A percentile compares a stretch with the other conserved stretches of the same genome.
phyloP scores from a whole-genome alignment of 106 monocot genomes.

The Dendrobium huoshanense region DNA sequence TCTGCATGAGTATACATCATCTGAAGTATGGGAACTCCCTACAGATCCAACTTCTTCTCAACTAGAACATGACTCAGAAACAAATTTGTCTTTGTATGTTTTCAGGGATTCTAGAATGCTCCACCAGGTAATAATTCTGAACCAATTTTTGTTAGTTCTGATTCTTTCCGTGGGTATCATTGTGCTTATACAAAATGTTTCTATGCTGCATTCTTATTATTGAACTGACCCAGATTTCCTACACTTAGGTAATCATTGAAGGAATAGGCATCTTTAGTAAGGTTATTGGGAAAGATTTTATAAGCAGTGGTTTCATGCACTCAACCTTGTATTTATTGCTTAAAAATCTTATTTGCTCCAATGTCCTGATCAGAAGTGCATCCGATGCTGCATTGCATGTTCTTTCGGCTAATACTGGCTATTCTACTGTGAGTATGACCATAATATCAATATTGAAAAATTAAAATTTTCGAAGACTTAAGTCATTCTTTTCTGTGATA shows the following conservation, averaged over 20 bases:
- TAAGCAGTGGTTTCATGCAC: conserved; percentile 79
- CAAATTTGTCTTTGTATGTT: conserved; percentile 53
- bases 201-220: background rate
- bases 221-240: conserved; percentile 5
- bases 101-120: conserved; percentile 69
- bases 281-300: conserved; percentile 60
- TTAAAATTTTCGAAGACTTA: background rate
- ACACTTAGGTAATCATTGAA: conserved; percentile 80
- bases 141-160: conserved; percentile 12
- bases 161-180: background rate
- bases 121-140: conserved; percentile 56
- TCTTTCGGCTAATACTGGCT: conserved; percentile 47
- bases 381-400: conserved; percentile 63
- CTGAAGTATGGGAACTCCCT: conserved; percentile 91
- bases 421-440: conserved; percentile 46
- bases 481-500: conserved; percentile 14
- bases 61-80: conserved; percentile 17
- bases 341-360: conserved; percentile 81
- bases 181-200: too few relatives aligned
- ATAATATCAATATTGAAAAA: background rate
- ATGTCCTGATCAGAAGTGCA: conserved; percentile 51
- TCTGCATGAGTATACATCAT: conserved; percentile 76
- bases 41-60: conserved; percentile 38
- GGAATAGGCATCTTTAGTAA: conserved; percentile 80
- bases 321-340: conserved; percentile 81